Evolutionary conservation across 2,329 filamentous ascomycete genomes (phyloP), one percentile per base, ranked within the genome.

Genomic region (Penicillium vulpinum): DNA sequence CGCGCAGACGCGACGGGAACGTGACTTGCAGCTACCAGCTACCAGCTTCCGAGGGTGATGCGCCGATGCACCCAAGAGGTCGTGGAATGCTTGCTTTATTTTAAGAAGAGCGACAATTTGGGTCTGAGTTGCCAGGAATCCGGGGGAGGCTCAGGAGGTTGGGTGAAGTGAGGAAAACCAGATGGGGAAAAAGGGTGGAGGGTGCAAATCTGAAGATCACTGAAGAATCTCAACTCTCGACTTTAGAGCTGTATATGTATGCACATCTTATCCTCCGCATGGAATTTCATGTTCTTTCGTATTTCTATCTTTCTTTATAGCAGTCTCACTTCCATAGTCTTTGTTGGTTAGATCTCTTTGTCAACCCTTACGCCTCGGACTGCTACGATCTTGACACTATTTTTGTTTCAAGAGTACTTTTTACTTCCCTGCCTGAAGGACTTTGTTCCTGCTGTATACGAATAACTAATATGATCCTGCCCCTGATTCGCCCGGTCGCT

Each of bases 1-100:
- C 64, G 64, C 64, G 64, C 64, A 64, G 60, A 64, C 60, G 64
- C 63, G 63, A 63, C 59, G 58, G 57, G 56, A 66, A 63, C 63
- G 64, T 66, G 63, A 64, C 53, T 57, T 51, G 40, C 35, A 35
- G 38, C 29, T 35, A 13, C 48, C 28, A 43, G 36, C 26, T 26
- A 28, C n/a, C 26, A 46, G 29, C 15, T 13, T 24, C 29, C 44
- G 16, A 36, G 8, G 39, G 16, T 6, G 18, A 21, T 21, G 40
- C 13, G 16, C 16, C 16, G 18, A 21, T 21, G 40, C 13, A 21
- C 16, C 16, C 13, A 22, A 24, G 22, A 31, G 13, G 5, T 28
- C 11, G 13, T 29, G 8, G 11, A 15, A 5, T 31, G 10, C 13
- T 33, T 28, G 22, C 49, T 18, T 29, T 47, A 4, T 50, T 40